Evolutionary conservation across 257 asterid species (phyloP), one percentile per base, ranked within the genome.

Genomic region (Petunia axillaris): DNA sequence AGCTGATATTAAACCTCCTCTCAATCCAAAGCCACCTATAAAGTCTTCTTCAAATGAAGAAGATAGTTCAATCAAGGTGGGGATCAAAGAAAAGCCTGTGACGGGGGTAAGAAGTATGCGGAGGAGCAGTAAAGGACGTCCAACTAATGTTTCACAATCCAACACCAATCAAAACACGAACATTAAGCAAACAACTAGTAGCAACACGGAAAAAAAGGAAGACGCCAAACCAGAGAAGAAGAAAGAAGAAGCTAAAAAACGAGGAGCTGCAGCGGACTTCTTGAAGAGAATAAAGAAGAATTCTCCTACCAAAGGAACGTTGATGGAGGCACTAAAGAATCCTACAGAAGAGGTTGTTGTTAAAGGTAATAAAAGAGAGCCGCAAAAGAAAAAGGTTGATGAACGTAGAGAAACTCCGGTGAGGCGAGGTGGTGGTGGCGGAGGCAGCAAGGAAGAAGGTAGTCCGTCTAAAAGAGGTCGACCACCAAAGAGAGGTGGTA

Each of bases 181-280:
- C 75, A 50, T 74, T 0, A 82, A 82, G 65, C 86, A 83, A 68
- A 35, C 78, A 68, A 35, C 78, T 10, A 62, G 57, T 66, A 35
- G 13, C 57, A 3, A 50, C 25, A 3, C 25, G 11, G 88, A 83
- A n/a, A 76, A 80, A 48, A 64, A 50, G 25, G 82, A 53, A n/a
- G 58, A 68, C 6, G 3, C 13, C 0, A 65, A 75, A 53, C 57
- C 78, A 3, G 81, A 81, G 84, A 84, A 81, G 81, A 84, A 81
- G 55, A 40, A 53, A 14, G 87, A 79, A 77, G 66, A 64, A 35
- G 25, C n/a, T 70, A 86, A 87, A 59, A 85, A 83, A 80, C 74
- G 85, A 2, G 79, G 90, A 4, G 89, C 85, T 1, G 87, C 89
- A 1, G 86, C 90, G 1, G 85, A 85, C 82, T 87, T 83, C 77